Evolutionary conservation across 257 asterid genomes (phyloP).

Genomic region (Penstemon barbatus): DNA sequence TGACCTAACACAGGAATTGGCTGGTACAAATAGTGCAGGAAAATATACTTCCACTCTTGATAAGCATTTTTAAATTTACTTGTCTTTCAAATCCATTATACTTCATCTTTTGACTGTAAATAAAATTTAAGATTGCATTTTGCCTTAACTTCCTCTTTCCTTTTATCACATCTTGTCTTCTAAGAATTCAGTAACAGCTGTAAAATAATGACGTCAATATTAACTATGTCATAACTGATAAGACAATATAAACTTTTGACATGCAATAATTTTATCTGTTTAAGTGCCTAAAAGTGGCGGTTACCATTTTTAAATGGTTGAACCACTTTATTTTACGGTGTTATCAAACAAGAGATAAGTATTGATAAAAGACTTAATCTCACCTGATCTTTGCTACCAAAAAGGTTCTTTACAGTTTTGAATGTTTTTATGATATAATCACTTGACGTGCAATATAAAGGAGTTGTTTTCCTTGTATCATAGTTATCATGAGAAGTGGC

Average conservation of each 20-base stretch:
- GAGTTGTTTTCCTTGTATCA: constrained; percentile 19
- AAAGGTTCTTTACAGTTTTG: background rate
- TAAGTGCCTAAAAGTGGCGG: too few species aligned
- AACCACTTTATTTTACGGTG: too few species aligned
- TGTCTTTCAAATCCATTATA: background rate
- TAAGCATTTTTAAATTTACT: background rate
- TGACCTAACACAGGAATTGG: background rate
- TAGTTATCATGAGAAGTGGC: constrained; percentile 89
- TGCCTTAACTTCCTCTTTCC: background rate
- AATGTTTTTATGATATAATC: constrained; percentile 7
- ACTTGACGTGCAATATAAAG: background rate
- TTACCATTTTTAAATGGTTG: too few species aligned
- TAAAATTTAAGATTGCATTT: background rate
- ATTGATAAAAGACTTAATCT: too few species aligned
- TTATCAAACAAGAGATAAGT: too few species aligned
- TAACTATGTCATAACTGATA: too few species aligned
- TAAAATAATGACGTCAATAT: too few species aligned
- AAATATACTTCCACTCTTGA: constrained; percentile 10
- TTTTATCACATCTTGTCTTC: background rate
- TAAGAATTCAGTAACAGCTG: background rate
- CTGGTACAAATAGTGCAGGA: background rate
- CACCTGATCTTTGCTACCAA: too few species aligned
- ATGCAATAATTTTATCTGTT: too few species aligned
- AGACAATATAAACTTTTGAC: too few species aligned
- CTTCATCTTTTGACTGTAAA: background rate